Conservation (phyloP, 73 alveolate species). For the Urostyla sp. region DNA sequence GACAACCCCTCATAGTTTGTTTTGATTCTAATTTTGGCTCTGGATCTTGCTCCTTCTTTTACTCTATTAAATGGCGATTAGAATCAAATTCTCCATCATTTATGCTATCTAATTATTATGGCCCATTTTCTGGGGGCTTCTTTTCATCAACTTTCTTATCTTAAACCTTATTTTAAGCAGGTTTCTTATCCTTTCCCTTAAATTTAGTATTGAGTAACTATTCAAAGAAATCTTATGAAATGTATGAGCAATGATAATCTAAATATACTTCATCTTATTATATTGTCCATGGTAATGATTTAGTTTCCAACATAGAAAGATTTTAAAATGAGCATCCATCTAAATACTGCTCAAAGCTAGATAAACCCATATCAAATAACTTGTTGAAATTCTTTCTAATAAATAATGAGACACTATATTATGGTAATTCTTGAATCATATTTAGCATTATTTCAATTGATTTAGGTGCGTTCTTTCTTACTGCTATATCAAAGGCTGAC, state of each 20-base stretch:
- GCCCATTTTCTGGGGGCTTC: too few species aligned
- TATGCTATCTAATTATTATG: too few species aligned
- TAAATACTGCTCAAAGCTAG: constrained; percentile 3
- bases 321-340: constrained; percentile 19
- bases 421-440: constrained; percentile 10
- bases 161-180: too few species aligned
- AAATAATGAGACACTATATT: constrained; percentile 15
- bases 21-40: too few species aligned
- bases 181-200: too few species aligned
- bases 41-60: too few species aligned
- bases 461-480: constrained; percentile 30
- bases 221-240: neutral
- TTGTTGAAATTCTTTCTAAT: constrained; percentile 33
- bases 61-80: too few species aligned
- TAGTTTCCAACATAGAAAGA: constrained; percentile 32
- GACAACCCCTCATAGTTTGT: too few species aligned
- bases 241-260: constrained; percentile 43
- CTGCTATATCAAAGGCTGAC: constrained; percentile 48
- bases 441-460: constrained; percentile 37
- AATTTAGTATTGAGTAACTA: neutral
- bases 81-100: too few species aligned
- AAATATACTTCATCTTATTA: constrained; percentile 1
- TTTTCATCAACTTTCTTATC: too few species aligned
- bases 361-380: constrained; percentile 16
- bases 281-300: constrained; percentile 13